Evolutionary conservation across 495 filamentous ascomycete genomes (phyloP), one percentile per base, ranked within the genome.

Genomic region (Alectoria sarmentosa): DNA sequence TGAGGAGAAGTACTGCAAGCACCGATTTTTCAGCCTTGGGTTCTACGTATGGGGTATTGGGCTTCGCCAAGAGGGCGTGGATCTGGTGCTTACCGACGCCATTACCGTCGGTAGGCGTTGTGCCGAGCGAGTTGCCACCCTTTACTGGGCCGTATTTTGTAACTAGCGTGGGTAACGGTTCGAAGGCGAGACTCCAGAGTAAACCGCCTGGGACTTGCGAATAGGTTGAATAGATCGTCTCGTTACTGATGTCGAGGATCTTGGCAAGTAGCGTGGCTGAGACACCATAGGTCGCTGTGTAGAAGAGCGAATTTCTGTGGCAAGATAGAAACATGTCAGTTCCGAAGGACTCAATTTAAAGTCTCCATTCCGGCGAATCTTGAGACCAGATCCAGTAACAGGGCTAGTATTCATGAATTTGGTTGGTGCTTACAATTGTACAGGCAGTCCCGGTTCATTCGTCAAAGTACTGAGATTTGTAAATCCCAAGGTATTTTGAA

Each of bases 401-500:
- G 49, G 49, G 14, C 11, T 49, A 19, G 3, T 13, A 19, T 54
- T 19, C 14, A 32, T n/a, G 28, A 19, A 11, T 32, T 17, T 32
- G 49, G 5, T 30, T 30, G 2, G 19, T 30, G 49, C 49, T 54
- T 32, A 54, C 49, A 54, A 15, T 13, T 44, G 37, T n/a, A 19
- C 39, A 21, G 17, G 37, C n/a, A 30, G 32, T 30, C 11, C 17
- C 13, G 44, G 59, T 62, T 75, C 71, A 8, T 66, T 32, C 0
- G 77, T 70, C 7, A 79, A 62, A 9, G 72, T 71, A 6, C 70
- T 61, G 36, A 80, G 69, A 41, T 67, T 72, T 1, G 69, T 68
- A 10, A 79, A 63, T 5, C 64, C 60, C 52, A 76, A 65, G 1
- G 73, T 75, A 52, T 68, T 73, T 2, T 34, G 34, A 34, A 76